These are phyloP conservation scores for Venturia carpophila DNA, from an alignment of 2,329 filamentous ascomycete genomes.

Conservation along the genomic window DNA sequence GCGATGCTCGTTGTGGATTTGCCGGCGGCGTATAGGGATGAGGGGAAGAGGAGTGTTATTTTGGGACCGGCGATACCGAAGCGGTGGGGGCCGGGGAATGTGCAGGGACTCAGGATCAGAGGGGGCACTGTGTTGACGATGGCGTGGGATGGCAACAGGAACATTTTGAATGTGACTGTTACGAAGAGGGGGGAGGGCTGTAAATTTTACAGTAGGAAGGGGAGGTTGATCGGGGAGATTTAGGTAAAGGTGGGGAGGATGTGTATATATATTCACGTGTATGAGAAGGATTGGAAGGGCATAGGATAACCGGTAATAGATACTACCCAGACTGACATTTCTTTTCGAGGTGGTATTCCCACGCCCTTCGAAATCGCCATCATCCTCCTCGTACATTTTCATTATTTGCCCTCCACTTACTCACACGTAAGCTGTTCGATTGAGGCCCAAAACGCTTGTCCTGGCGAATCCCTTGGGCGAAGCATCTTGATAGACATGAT, in stretches of 20 bases:
- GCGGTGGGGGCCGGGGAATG: slow-evolving; percentile 38
- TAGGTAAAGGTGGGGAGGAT: not conserved
- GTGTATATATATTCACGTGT: not conserved
- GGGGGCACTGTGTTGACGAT: slow-evolving; percentile 29
- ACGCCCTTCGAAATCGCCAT: no score
- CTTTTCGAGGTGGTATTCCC: no score
- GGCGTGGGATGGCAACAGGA: slow-evolving; percentile 13
- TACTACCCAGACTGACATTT: no score
- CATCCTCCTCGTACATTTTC: not conserved
- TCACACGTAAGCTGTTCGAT: not conserved
- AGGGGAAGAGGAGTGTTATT: slow-evolving; percentile 31
- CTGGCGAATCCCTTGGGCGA: not conserved
- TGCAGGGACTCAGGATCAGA: slow-evolving; percentile 38
- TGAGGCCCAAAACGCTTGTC: not conserved
- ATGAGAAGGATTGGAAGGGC: no score
- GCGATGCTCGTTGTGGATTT: slow-evolving; percentile 48
- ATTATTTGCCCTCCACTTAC: not conserved
- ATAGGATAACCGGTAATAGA: no score
- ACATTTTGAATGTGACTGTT: slow-evolving; percentile 10
- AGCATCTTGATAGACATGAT: not conserved
- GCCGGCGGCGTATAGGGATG: slow-evolving; percentile 24
- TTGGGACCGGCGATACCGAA: slow-evolving; percentile 43
- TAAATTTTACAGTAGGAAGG: slow-evolving; percentile 6
- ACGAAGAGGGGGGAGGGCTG: slow-evolving; percentile 13
- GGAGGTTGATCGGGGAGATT: slow-evolving; percentile 14